These are phyloP conservation scores for Paracamarosporium sp. DNA, from an alignment of 2,329 filamentous ascomycete genomes.

Conservation along the genomic window DNA sequence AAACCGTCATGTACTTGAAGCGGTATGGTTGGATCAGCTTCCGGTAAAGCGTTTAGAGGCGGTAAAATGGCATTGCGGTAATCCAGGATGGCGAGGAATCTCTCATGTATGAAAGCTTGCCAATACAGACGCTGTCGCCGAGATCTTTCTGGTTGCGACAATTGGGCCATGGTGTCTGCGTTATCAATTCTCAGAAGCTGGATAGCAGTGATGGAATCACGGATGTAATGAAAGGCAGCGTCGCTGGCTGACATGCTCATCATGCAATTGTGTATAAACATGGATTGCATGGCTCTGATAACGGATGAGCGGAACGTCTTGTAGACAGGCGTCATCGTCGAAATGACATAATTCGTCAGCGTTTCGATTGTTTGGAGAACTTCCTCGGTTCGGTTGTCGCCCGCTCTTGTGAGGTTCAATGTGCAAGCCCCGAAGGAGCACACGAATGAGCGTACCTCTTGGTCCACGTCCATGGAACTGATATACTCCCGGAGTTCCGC, in stretches of 20 bases:
- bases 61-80: conserved; percentile 54
- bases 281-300: conserved; percentile 57
- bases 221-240: conserved; percentile 58
- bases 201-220: conserved; percentile 56
- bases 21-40: conserved; percentile 50
- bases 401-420: conserved; percentile 50
- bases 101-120: conserved; percentile 64
- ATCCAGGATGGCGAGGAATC: conserved; percentile 61
- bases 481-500: conserved; percentile 47
- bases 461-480: conserved; percentile 46
- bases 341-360: conserved; percentile 44
- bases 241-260: conserved; percentile 58
- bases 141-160: conserved; percentile 48
- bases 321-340: conserved; percentile 45
- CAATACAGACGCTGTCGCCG: conserved; percentile 61
- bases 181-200: conserved; percentile 50
- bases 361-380: conserved; percentile 40
- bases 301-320: conserved; percentile 52
- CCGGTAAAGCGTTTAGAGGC: conserved; percentile 47
- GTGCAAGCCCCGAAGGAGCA: conserved; percentile 56
- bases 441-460: conserved; percentile 51
- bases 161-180: conserved; percentile 36
- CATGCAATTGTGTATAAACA: conserved; percentile 61
- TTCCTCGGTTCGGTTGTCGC: conserved; percentile 38
- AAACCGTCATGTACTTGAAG: conserved; percentile 51